A percentile compares a stretch with the other conserved stretches of the same genome.
Conservation (phyloP, 352 stramenopile genomes). For the Globisporangium recalcitrans region DNA sequence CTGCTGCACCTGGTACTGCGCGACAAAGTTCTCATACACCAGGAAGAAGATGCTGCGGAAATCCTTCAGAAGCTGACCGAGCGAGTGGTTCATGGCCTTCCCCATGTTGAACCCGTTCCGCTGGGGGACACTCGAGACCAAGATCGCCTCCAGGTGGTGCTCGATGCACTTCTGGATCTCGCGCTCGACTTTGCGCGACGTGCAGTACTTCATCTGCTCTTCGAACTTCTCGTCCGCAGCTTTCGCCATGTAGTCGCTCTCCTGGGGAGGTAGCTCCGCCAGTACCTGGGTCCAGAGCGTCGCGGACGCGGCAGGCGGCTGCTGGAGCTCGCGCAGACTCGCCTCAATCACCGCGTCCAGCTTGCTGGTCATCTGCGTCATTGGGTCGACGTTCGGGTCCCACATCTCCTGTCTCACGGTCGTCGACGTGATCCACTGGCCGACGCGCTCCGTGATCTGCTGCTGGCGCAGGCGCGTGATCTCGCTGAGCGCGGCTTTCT, state of each 20-base stretch:
- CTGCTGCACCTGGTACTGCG: constrained; percentile 15
- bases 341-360: constrained; percentile 34
- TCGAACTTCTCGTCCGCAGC: constrained; percentile 52
- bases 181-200: constrained; percentile 19
- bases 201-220: constrained; percentile 60
- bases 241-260: constrained; percentile 47
- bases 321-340: constrained; percentile 26
- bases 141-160: constrained; percentile 37
- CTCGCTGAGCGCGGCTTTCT: constrained; percentile 8
- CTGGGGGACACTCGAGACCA: constrained; percentile 28
- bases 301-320: constrained; percentile 3
- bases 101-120: constrained; percentile 39
- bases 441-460: constrained; percentile 22
- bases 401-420: constrained; percentile 2
- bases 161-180: constrained; percentile 32
- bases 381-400: constrained; percentile 7
- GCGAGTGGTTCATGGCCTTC: constrained; percentile 41
- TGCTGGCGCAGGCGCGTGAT: constrained; percentile 11
- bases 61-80: constrained; percentile 40
- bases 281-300: constrained; percentile 39
- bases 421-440: constrained; percentile 3
- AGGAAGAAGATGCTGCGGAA: constrained; percentile 46
- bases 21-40: constrained; percentile 30
- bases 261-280: constrained; percentile 30
- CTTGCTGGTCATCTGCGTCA: constrained; percentile 34